phyloP scores from a whole-genome alignment of 106 monocot genomes.

The Dendrobium officinale region DNA sequence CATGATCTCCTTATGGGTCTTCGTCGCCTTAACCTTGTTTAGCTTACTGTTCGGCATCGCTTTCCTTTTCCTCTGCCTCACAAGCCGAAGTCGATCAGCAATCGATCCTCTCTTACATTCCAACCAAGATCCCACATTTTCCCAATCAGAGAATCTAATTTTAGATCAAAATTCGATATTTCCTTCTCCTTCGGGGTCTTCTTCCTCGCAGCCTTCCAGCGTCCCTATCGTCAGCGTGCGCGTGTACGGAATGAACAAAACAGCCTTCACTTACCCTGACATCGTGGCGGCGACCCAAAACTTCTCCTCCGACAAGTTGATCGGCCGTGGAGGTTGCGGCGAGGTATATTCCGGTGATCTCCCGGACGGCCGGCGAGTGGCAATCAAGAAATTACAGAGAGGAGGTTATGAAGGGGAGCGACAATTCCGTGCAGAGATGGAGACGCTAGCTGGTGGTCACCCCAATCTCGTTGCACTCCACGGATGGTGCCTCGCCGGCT shows the following conservation, averaged over 20 bases:
- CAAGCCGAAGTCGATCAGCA: constrained; percentile 1
- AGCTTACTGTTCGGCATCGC: constrained; percentile 17
- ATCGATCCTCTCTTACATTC: constrained; percentile 5
- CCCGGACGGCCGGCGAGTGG: constrained; percentile 59
- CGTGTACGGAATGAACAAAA: constrained; percentile 34
- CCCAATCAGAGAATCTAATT: no score
- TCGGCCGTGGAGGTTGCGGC: constrained; percentile 68
- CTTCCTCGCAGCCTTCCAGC: background rate
- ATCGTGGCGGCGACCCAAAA: constrained; percentile 48
- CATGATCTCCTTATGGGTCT: constrained; percentile 21
- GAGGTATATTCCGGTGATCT: constrained; percentile 60
- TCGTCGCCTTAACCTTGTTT: constrained; percentile 23
- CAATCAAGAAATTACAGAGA: constrained; percentile 56
- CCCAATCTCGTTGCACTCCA: constrained; percentile 62
- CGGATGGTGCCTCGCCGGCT: constrained; percentile 63
- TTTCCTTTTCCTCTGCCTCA: constrained; percentile 14
- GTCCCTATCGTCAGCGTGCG: background rate
- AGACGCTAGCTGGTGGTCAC: constrained; percentile 42
- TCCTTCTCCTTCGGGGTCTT: background rate
- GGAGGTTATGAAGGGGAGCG: constrained; percentile 34
- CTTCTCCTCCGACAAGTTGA: constrained; percentile 40
- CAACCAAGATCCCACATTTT: no score
- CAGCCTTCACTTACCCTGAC: constrained; percentile 56
- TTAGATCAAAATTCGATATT: background rate
- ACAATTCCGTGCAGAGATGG: constrained; percentile 77